Evolutionary conservation across 352 stramenopile genomes (phyloP).

Genomic region (Phytopythium delawarense): DNA sequence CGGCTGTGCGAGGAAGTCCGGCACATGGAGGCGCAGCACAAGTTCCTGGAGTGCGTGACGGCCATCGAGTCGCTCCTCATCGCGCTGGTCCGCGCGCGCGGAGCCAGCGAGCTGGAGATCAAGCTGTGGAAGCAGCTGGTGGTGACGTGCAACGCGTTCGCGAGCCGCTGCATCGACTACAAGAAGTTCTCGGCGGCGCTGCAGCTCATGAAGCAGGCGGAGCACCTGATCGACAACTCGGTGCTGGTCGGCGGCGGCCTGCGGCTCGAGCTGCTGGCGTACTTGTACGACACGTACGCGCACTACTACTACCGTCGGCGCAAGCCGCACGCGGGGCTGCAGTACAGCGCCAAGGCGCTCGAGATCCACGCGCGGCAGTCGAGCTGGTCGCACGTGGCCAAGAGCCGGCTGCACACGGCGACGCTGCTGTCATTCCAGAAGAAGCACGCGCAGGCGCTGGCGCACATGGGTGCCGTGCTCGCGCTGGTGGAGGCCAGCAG

Average conservation of each 20-base stretch:
- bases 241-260: conserved; percentile 45
- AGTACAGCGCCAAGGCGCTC: conserved; percentile 85
- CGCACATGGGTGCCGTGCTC: conserved; percentile 78
- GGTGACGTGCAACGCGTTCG: conserved; percentile 89
- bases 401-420: conserved; percentile 85
- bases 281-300: conserved; percentile 83
- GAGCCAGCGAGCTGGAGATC: conserved; percentile 45
- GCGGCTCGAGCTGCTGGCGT: conserved; percentile 74
- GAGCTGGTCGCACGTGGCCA: conserved; percentile 86
- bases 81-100: conserved; percentile 51
- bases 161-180: conserved; percentile 78
- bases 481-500: conserved; percentile 88
- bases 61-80: conserved; percentile 75
- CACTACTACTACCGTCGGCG: conserved; percentile 89
- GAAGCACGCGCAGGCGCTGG: conserved; percentile 77
- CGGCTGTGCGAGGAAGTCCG: conserved; percentile 73
- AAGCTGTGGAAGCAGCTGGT: conserved; percentile 90
- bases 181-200: conserved; percentile 74
- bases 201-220: conserved; percentile 79
- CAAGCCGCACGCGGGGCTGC: conserved; percentile 77
- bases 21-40: conserved; percentile 71
- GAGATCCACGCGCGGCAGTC: conserved; percentile 69
- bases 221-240: conserved; percentile 72
- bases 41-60: conserved; percentile 76
- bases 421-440: conserved; percentile 70